Base-by-base conservation (phyloP, 805 yeast genomes). In the Cyberlindnera euphorbiae region DNA sequence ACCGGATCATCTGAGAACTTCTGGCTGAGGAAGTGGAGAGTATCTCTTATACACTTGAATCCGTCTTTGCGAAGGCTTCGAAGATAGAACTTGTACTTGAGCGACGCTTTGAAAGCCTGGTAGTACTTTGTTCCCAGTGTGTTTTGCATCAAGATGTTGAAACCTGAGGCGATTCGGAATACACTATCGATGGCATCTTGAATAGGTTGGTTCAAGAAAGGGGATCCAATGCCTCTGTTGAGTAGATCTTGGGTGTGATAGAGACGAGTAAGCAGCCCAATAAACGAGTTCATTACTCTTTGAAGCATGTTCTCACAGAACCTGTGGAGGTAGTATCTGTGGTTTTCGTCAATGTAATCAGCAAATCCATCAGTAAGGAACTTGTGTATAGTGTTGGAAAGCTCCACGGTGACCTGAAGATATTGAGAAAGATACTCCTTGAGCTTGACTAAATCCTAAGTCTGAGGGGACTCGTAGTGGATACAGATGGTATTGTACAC, bases 31-130 rank as follows among this genome's bases (percentile, higher is more conserved):
- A 52, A 50, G 6, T 43, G 36, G 12, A 49, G 33, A 1, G 54
- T 52, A 17, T 52, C 55, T 19, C 39, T 39, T 8, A 54, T 38
- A 13, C 53, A 49, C 33, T 46, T 54, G 30, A 41, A 51, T 1
- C 54, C 55, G 13, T 51, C 54, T 17, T 43, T 48, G 12, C 42
- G 30, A 9, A 54, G 25, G 19, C 49, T 46, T 30, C 56, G 43
- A 3, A 54, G 28, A 26, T 33, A 41, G 32, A 49, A 50, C 35
- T 52, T 54, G 27, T 45, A 35, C 32, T 35, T 48, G 17, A 51
- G 33, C 1, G 57, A 44, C 2, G 48, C 26, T 34, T 54, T 54
- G 35, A 54, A 51, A 3, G 48, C 52, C 28, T 46, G 49, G 25
- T 54, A 52, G 26, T 52, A 49, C 3, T 28, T 31, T 1, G 39